A percentile compares a stretch with the other conserved stretches of the same genome.
Conservation (phyloP, 2,329 filamentous ascomycete species). For the Botryotinia narcissicola region DNA sequence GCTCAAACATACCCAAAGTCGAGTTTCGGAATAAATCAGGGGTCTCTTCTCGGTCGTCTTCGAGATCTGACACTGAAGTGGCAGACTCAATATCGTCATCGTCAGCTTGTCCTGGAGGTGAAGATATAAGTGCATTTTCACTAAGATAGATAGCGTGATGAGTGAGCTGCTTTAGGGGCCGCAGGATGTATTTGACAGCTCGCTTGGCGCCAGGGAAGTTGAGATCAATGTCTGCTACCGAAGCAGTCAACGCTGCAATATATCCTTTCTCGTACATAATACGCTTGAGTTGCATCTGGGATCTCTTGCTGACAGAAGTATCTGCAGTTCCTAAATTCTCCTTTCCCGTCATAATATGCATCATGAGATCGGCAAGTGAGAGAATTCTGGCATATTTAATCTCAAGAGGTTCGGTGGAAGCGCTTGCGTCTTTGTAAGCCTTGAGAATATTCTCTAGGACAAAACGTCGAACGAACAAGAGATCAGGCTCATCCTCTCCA, state of each 20-base stretch:
- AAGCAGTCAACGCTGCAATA: slow-evolving; percentile 80
- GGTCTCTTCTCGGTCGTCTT: slow-evolving; percentile 87
- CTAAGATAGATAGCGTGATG: slow-evolving; percentile 84
- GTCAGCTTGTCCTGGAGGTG: slow-evolving; percentile 63
- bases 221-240: slow-evolving; percentile 92
- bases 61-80: slow-evolving; percentile 84
- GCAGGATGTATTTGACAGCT: slow-evolving; percentile 93
- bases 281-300: slow-evolving; percentile 80
- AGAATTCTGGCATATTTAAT: slow-evolving; percentile 85
- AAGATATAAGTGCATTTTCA: slow-evolving; percentile 63
- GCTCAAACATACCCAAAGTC: slow-evolving; percentile 90
- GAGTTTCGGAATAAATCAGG: slow-evolving; percentile 97
- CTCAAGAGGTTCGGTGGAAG: slow-evolving; percentile 77
- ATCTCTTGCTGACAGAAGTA: slow-evolving; percentile 45
- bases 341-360: slow-evolving; percentile 82
- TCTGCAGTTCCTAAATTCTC: slow-evolving; percentile 56
- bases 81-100: slow-evolving; percentile 87
- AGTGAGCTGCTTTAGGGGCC: slow-evolving; percentile 82
- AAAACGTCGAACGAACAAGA: slow-evolving; percentile 91
- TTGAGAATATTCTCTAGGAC: slow-evolving; percentile 91
- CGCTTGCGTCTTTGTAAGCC: slow-evolving; percentile 83
- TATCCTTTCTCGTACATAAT: slow-evolving; percentile 99
- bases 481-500: slow-evolving; percentile 74
- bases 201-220: slow-evolving; percentile 92
- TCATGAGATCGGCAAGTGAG: slow-evolving; percentile 85